Base-by-base conservation (phyloP, 2,329 filamentous ascomycete species). In the Phaeoacremonium minimum region DNA sequence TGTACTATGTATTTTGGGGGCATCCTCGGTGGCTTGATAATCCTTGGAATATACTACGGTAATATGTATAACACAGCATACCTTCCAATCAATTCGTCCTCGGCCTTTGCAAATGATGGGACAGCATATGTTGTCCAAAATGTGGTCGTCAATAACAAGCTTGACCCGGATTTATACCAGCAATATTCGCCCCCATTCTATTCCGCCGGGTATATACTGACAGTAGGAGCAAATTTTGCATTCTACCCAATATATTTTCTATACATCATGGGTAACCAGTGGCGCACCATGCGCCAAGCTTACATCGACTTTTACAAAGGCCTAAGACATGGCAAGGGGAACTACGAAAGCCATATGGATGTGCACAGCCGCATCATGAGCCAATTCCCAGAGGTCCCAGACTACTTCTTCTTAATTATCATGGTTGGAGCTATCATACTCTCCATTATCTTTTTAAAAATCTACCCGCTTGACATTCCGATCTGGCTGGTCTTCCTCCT, bases 1-100 rank as follows among this genome's bases (percentile, higher is more conserved):
- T 60, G 36, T 51, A 69, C 49, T 42, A 59, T 36, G 38, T 64
- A 35, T 52, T 57, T 35, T 43, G 55, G 58, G 33, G 46, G 51
- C 0, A 28, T 64, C 0, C 15, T 68, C 1, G 60, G 56, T 3
- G 65, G 57, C 1, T 35, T 60, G 5, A 53, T 66, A n/a, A 64
- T 69, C 31, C 46, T 67, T 6, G 59, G 41, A 14, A 61, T 68
- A 26, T 67, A 61, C 50, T 67, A 64, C 50, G 55, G 30, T 18
- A 71, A 70, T 41, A 63, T 61, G 18, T 63, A 61, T 43, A 57
- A 62, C 38, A 61, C 67, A 1, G 64, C 58, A 0, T 73, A 67
- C 30, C 53, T 73, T 4, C 69, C 69, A 6, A 69, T 71, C 47
- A 73, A 73, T 53, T 65, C 64, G 1, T 63, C 59, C 2, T 54